Base-by-base conservation (phyloP, 176 grass and related monocot species). In the Saccharum spontaneum region DNA sequence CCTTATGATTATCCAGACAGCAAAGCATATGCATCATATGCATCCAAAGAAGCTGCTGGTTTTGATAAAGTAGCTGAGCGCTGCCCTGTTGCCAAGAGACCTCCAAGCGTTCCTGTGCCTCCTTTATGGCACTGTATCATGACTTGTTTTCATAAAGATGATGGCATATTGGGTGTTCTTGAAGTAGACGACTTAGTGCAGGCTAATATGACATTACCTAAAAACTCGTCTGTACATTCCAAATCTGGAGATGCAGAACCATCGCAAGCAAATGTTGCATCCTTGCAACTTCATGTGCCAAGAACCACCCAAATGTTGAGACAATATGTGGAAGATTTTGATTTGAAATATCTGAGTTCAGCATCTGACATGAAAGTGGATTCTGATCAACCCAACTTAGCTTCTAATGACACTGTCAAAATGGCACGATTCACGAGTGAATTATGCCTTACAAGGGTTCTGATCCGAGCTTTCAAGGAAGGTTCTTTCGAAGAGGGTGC, bases 1-100 rank as follows among this genome's bases (percentile, higher is more conserved):
- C 96, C 96, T n/a, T 86, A 81, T 85, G 96, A 98, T 90, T 98
- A 94, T 83, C 96, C 96, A 70, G 96, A 98, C 39, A 89, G 87
- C 70, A 67, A 92, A 89, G 86, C 89, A 0, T 98, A 95, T 79
- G 69, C 81, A 57, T 88, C 40, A 4, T 89, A 89, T 82, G 78
- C 89, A 87, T 85, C 85, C 39, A 37, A 87, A 74, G 79, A 92
- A 91, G 89, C 83, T 65, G 78, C 55, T 82, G 72, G 15, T 83
- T 73, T 80, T 74, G 88, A 90, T 90, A 88, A 74, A 75, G 55
- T 75, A 65, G 83, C 61, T 81, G 81, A 84, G 74, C 88, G 69
- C 55, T 73, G 83, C 28, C 93, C 96, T 84, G 77, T 82, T 86
- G 62, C 86, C n/a, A 80, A 50, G 81, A 91, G 91, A 88, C 91